Evolutionary conservation across 495 filamentous ascomycete genomes (phyloP), one percentile per base, ranked within the genome.

Genomic region (Aspergillus taichungensis): DNA sequence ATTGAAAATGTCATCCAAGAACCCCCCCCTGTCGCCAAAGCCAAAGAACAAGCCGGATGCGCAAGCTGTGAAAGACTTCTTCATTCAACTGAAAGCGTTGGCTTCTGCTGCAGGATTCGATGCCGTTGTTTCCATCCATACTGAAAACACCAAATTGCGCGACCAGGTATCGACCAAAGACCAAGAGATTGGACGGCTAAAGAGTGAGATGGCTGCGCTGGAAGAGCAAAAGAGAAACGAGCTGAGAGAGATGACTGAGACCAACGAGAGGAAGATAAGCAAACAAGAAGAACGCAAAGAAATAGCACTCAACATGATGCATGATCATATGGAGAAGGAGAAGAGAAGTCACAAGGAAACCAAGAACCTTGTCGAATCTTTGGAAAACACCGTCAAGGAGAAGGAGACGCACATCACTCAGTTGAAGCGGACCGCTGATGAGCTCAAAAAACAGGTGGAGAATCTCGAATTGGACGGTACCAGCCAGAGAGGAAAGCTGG

Each of bases 251-350:
- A 27, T 45, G 27, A 5, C 38, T 13, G 34, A 45, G n/a, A 10
- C 13, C 33, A 45, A 35, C 10, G 4, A 24, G 18, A 4, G 4
- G 18, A 24, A 24, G 18, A 24, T 24, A 4, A 34, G 5, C 9
- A 5, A 10, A 34, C 32, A 5, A 12, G 32, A 34, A 10, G 5
- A 34, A 44, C 31, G 34, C n/a, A 44, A 44, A 11, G 3, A 13
- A 24, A 46, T 40, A 6, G 8, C 49, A 12, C 13, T 41, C 33
- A 9, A 40, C 33, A 43, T 47, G 24, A 41, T 51, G 30, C 42
- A 37, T 30, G 31, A 29, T 27, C 28, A 37, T 1, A 51, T 47
- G 6, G 31, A 52, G 31, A 52, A 32, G 41, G 53, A 52, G 46
- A 51, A 40, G 40, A 28, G 12, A 8, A 42, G 30, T 27, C 34